These are phyloP conservation scores for Tolypocladium ovalisporum DNA, from an alignment of 2,329 filamentous ascomycete species.

Conservation along the genomic window DNA sequence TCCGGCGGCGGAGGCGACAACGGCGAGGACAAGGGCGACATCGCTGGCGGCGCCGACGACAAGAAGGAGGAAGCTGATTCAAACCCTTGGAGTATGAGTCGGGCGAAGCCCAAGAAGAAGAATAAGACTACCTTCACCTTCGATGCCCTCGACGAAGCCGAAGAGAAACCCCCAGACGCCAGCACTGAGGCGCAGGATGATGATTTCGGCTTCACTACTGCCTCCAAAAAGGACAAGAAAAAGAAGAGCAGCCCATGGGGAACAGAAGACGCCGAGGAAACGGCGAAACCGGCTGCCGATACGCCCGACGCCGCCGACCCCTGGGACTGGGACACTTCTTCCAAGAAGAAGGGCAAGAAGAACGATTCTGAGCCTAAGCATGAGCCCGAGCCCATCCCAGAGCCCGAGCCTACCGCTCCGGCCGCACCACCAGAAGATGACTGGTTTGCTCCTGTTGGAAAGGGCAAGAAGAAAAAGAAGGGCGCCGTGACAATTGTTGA, in stretches of 20 bases:
- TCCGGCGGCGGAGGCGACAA: constrained; percentile 18
- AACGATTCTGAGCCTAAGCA: constrained; percentile 9
- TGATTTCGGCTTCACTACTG: constrained; percentile 17
- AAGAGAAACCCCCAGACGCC: constrained; percentile 27
- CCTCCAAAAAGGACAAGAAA: constrained; percentile 31
- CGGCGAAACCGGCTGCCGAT: constrained; percentile 12
- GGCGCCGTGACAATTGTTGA: constrained; percentile 10
- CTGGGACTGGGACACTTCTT: constrained; percentile 24
- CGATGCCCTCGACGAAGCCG: constrained; percentile 29
- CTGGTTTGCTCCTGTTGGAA: constrained; percentile 11
- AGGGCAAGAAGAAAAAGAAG: constrained; percentile 28
- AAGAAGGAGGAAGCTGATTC: constrained; percentile 29
- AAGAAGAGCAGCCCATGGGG: constrained; percentile 28
- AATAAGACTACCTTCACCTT: constrained; percentile 34
- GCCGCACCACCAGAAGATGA: constrained; percentile 8
- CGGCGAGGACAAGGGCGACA: constrained; percentile 12
- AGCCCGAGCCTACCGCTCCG: constrained; percentile 7
- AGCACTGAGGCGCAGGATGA: constrained; percentile 17
- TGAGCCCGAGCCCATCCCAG: not conserved
- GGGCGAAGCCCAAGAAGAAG: constrained; percentile 42
- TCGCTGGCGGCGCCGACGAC: constrained; percentile 20
- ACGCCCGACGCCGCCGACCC: constrained; percentile 14
- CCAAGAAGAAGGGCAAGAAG: constrained; percentile 31
- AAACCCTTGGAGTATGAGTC: constrained; percentile 39
- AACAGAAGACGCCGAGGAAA: constrained; percentile 19